Evolutionary conservation across 148 eudicot genomes (phyloP).

Genomic region (Rhododendron simsii): DNA sequence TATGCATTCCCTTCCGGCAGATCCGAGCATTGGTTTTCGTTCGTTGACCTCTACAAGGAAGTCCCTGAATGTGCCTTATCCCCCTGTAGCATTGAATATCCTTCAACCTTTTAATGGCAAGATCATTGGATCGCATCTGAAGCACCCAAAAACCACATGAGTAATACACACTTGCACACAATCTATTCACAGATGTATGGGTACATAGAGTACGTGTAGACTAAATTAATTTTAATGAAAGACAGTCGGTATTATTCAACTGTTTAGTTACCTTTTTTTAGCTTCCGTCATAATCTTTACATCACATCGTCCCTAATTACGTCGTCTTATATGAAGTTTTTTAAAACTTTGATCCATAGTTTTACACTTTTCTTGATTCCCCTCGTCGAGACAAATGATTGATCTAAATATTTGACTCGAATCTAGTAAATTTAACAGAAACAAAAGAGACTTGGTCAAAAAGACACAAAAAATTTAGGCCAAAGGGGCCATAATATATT

Average conservation of each 20-base stretch:
- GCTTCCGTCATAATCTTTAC: not conserved
- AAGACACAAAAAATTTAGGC: not conserved
- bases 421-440: too few relatives aligned
- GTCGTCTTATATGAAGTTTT: too few relatives aligned
- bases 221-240: not conserved
- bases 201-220: not conserved
- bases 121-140: slow-evolving; percentile 56
- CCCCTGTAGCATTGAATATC: slow-evolving; percentile 64
- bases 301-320: not conserved
- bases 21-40: slow-evolving; percentile 62
- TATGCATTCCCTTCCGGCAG: slow-evolving; percentile 37
- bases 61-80: slow-evolving; percentile 46
- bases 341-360: not conserved
- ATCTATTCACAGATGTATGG: not conserved
- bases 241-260: too few relatives aligned
- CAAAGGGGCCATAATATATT: not conserved
- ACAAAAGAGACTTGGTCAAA: too few relatives aligned
- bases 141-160: slow-evolving; percentile 8
- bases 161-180: not conserved
- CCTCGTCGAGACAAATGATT: not conserved
- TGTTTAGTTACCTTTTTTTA: too few relatives aligned
- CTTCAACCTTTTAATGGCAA: slow-evolving; percentile 45
- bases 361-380: not conserved
- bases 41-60: slow-evolving; percentile 61
- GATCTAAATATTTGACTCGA: not conserved